Conservation (phyloP, 352 stramenopile species). For the Thraustochytrium sp. region DNA sequence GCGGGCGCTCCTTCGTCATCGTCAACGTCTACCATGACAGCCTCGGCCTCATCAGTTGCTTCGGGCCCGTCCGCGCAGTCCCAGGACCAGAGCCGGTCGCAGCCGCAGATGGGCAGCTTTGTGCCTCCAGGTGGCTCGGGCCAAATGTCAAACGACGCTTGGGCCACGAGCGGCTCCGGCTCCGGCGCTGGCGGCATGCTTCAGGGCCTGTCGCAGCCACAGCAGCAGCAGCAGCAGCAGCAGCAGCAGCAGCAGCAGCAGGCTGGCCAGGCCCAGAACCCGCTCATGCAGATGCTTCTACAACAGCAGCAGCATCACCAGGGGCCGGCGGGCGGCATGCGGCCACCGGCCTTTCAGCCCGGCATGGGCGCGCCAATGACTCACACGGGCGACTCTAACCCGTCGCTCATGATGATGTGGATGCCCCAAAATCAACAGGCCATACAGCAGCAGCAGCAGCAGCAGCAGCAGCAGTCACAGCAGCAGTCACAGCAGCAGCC, state of each 20-base stretch:
- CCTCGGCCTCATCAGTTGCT: too few species aligned
- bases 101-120: too few species aligned
- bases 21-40: too few species aligned
- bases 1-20: too few species aligned
- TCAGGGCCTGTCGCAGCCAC: not conserved
- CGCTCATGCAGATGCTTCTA: not conserved
- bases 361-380: too few species aligned
- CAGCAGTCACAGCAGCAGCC: not conserved
- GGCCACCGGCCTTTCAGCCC: too few species aligned
- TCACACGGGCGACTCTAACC: too few species aligned
- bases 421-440: not conserved
- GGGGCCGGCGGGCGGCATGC: too few species aligned
- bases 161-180: not conserved
- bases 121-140: not conserved
- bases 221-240: not conserved
- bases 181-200: not conserved
- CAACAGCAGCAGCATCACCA: not conserved
- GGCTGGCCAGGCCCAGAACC: not conserved
- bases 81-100: too few species aligned
- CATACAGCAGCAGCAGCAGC: not conserved
- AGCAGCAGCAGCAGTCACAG: not conserved
- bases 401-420: slow-evolving; percentile 34
- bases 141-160: too few species aligned
- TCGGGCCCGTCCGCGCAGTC: too few species aligned
- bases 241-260: not conserved